Percentiles rank a stretch among this genome's conserved stretches.
These are phyloP conservation scores for Yueomyces sinensis DNA, from an alignment of 805 yeast genomes.

Conservation along the genomic window DNA sequence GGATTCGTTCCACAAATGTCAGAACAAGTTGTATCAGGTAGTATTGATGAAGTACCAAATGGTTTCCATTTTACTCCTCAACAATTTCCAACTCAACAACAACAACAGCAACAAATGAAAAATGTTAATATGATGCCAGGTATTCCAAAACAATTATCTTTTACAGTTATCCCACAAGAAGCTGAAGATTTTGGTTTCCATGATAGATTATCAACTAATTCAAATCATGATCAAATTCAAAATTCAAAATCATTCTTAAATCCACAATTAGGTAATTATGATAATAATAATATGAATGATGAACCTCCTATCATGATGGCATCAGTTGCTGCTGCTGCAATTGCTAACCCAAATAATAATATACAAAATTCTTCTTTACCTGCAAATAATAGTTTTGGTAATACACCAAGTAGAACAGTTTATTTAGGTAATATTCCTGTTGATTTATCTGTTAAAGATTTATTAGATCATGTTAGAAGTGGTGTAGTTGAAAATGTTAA, in stretches of 20 bases:
- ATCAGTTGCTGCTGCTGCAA: constrained; percentile 16
- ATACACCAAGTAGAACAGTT: constrained; percentile 72
- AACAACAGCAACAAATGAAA: background rate
- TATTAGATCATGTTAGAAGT: constrained; percentile 80
- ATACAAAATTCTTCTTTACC: constrained; percentile 11
- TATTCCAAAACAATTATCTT: background rate
- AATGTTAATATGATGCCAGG: background rate
- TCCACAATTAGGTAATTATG: background rate
- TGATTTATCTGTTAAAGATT: constrained; percentile 66
- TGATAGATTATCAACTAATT: background rate
- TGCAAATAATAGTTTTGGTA: constrained; percentile 17
- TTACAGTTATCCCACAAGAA: background rate
- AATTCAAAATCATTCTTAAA: background rate
- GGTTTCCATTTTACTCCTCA: background rate
- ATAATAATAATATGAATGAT: background rate
- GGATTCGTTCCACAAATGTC: background rate
- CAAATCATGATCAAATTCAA: background rate
- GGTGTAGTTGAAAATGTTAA: constrained; percentile 76
- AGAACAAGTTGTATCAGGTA: background rate
- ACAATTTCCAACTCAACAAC: background rate
- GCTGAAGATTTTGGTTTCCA: background rate
- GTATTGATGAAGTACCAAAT: background rate
- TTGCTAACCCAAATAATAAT: constrained; percentile 7
- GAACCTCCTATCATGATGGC: constrained; percentile 4
- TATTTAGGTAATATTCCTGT: constrained; percentile 80